Evolutionary conservation across 2,329 filamentous ascomycete species (phyloP).

Genomic region (Hymenoscyphus albidus): DNA sequence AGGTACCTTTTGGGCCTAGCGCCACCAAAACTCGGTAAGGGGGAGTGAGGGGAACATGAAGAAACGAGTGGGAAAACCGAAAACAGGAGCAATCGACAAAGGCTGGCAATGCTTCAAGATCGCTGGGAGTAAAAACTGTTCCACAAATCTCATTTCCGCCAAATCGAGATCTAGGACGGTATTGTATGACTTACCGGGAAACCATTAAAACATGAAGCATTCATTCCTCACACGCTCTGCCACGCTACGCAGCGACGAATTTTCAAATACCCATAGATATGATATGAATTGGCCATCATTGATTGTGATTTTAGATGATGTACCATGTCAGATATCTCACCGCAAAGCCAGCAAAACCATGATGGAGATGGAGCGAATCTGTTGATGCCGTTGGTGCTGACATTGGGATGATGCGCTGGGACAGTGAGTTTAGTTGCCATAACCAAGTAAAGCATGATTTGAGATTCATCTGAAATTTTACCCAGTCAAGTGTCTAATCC

Average conservation of each 20-base stretch:
- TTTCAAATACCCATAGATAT: neutral
- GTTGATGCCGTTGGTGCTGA: neutral
- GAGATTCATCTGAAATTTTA: neutral
- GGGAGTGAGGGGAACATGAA: neutral
- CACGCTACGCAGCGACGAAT: neutral
- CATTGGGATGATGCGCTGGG: neutral
- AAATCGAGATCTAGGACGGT: neutral
- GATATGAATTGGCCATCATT: too few relatives aligned
- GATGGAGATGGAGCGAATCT: neutral
- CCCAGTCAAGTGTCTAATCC: too few relatives aligned
- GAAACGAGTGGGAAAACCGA: neutral
- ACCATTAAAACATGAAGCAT: neutral
- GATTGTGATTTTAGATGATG: too few relatives aligned
- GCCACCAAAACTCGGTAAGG: neutral
- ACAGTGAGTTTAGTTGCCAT: neutral
- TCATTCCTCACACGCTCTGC: neutral
- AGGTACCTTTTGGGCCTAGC: slow-evolving; percentile 15
- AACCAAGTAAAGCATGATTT: neutral
- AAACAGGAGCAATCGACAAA: neutral
- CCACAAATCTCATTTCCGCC: neutral
- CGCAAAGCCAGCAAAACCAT: neutral
- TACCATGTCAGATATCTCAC: neutral
- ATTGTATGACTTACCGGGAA: neutral
- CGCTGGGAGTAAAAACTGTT: neutral
- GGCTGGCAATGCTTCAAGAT: neutral